Evolutionary conservation across 345 rosid genomes (phyloP).

Genomic region (Noccaea caerulescens): DNA sequence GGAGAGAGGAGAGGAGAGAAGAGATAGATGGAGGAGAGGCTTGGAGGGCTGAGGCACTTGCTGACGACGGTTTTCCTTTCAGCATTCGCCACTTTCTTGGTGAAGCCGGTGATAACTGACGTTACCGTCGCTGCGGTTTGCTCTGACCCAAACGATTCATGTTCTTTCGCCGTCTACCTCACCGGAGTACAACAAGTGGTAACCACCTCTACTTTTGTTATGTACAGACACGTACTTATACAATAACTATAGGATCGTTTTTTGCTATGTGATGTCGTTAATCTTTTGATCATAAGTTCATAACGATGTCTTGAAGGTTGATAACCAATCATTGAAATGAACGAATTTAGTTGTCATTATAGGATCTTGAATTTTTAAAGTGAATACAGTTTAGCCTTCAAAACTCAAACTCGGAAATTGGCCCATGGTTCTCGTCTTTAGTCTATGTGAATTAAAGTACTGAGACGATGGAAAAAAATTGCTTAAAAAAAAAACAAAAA

Average conservation of each 20-base stretch:
- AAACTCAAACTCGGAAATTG: neutral
- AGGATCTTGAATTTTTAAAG: neutral
- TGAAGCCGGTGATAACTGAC: constrained; percentile 70
- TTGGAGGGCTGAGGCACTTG: constrained; percentile 53
- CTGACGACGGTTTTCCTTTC: constrained; percentile 65
- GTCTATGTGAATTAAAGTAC: neutral
- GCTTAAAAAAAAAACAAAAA: too few relatives aligned
- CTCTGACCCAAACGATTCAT: constrained; percentile 58
- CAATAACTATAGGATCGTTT: too few relatives aligned
- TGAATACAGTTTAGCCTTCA: neutral
- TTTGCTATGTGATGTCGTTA: neutral
- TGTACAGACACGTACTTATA: too few relatives aligned
- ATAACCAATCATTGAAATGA: neutral
- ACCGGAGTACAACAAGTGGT: constrained; percentile 86
- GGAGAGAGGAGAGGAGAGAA: constrained; percentile 11
- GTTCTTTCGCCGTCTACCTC: constrained; percentile 89
- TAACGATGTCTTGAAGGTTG: neutral
- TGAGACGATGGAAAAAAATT: neutral
- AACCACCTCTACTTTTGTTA: constrained; percentile 2
- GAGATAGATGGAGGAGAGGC: constrained; percentile 41
- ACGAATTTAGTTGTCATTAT: neutral
- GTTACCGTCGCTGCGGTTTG: constrained; percentile 83
- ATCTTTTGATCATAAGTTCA: neutral
- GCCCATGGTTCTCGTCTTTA: neutral
- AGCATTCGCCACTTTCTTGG: constrained; percentile 46